Conservation (phyloP, 345 rosid genomes). For the Citrus sinensis region DVS_A1.0 CM039169.1:32245001-32245500, state of each 20-base stretch:
- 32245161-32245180: constrained; percentile 71
- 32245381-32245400: constrained; percentile 99
- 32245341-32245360: constrained; percentile 98
- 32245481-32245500: constrained; percentile 18
- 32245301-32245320: not conserved
- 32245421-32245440: constrained; percentile 95
- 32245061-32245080: constrained; percentile 91
- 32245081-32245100: constrained; percentile 80
- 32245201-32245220: constrained; percentile 99
- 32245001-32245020: constrained; percentile 68
- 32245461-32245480: constrained; percentile 87
- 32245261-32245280: constrained; percentile 7
- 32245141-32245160: constrained; percentile 9
- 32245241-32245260: constrained; percentile 10
- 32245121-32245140: not conserved
- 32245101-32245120: constrained; percentile 7
- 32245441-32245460: constrained; percentile 97
- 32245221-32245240: constrained; percentile 99
- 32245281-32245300: not conserved
- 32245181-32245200: constrained; percentile 88
- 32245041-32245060: constrained; percentile 82
- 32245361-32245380: constrained; percentile 95
- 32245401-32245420: constrained; percentile 95
- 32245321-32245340: constrained; percentile 63
- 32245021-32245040: constrained; percentile 79